Evolutionary conservation across 768 basidiomycete species (phyloP).

Genomic region (Leucocoprinus leucothites): DNA sequence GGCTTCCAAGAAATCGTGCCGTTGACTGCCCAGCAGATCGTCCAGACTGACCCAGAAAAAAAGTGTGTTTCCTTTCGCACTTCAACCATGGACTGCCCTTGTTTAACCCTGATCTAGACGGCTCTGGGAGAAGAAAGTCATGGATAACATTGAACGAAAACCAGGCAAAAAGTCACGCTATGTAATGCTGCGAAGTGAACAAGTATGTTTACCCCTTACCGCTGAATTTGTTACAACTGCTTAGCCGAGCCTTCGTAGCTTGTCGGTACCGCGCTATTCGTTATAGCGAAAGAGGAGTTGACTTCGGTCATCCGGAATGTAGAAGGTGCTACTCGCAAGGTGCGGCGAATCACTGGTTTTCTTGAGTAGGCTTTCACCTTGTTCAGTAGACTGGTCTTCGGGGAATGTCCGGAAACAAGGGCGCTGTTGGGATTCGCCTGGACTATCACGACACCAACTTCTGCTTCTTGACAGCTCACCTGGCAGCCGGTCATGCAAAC

Average conservation of each 20-base stretch:
- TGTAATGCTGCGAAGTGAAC: constrained; percentile 87
- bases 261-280: constrained; percentile 90
- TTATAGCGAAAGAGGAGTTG: constrained; percentile 77
- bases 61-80: constrained; percentile 41
- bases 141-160: constrained; percentile 72
- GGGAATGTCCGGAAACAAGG: constrained; percentile 97
- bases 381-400: constrained; percentile 68
- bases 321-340: constrained; percentile 90
- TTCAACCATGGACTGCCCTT: not conserved
- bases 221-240: constrained; percentile 8
- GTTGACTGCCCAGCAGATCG: constrained; percentile 94
- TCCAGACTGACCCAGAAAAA: constrained; percentile 94
- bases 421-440: constrained; percentile 90
- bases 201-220: constrained; percentile 45
- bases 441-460: constrained; percentile 90
- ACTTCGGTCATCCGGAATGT: constrained; percentile 85
- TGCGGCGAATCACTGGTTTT: constrained; percentile 21
- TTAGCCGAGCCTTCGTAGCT: constrained; percentile 47
- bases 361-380: not conserved
- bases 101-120: constrained; percentile 48
- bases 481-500: constrained; percentile 93
- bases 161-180: constrained; percentile 72
- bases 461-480: constrained; percentile 94
- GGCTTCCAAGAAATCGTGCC: constrained; percentile 98
- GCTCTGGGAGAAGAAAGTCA: constrained; percentile 81